These are phyloP conservation scores for Calophaca sinica DNA, from an alignment of 306 rosid genomes.

Conservation along the genomic window DNA sequence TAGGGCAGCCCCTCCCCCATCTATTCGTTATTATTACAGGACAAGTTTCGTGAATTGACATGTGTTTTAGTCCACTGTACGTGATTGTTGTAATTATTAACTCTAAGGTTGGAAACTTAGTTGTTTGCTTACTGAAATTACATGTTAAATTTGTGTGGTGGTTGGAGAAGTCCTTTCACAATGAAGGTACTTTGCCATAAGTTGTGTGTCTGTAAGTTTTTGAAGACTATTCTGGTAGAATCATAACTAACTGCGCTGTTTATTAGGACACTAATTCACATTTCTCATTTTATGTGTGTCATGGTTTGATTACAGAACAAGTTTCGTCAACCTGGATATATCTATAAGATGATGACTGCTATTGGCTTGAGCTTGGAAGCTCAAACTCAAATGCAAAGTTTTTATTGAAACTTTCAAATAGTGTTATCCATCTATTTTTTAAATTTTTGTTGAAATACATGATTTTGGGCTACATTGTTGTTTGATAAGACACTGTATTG, in stretches of 20 bases:
- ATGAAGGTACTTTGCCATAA: neutral
- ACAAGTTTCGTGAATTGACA: neutral
- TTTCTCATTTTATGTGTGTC: neutral
- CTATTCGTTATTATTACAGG: neutral
- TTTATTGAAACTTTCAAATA: neutral
- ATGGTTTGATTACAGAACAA: conserved; percentile 7
- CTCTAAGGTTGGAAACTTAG: neutral
- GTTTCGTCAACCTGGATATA: conserved; percentile 3
- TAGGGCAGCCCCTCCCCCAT: neutral
- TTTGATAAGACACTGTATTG: conserved; percentile 9
- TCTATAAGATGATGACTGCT: neutral
- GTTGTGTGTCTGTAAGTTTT: conserved; percentile 2
- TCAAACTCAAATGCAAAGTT: neutral
- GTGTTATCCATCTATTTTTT: neutral
- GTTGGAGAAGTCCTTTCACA: neutral
- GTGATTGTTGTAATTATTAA: neutral
- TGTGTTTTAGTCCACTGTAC: neutral
- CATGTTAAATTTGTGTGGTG: neutral
- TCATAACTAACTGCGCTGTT: neutral
- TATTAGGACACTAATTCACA: neutral
- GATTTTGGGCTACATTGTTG: neutral
- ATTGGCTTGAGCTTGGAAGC: neutral
- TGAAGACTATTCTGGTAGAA: conserved; percentile 9
- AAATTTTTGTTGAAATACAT: conserved; percentile 5
- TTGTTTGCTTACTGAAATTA: neutral